phyloP scores from a whole-genome alignment of 2,329 filamentous ascomycete genomes.

The Aspergillus ochraceoroseus region DNA sequence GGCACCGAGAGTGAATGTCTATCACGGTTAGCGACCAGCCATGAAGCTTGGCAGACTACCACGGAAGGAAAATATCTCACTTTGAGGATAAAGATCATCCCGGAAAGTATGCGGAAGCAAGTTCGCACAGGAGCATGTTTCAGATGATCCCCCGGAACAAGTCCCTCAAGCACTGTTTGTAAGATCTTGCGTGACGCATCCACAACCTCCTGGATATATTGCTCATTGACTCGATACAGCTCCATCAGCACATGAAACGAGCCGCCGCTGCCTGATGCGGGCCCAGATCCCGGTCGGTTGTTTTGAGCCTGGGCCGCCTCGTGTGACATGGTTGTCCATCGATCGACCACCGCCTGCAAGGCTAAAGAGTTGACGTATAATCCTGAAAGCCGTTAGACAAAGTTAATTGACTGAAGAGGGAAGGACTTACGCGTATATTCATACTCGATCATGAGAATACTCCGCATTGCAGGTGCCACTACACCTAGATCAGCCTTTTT shows the following conservation, averaged over 20 bases:
- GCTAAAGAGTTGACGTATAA: conserved; percentile 91
- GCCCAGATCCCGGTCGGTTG: conserved; percentile 25
- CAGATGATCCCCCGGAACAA: conserved; percentile 55
- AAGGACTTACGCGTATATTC: conserved; percentile 71
- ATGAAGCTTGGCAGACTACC: neutral
- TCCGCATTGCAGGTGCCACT: conserved; percentile 57
- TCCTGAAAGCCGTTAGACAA: conserved; percentile 28
- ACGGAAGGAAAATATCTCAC: conserved; percentile 30
- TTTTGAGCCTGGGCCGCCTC: conserved; percentile 34
- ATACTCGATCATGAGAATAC: conserved; percentile 89
- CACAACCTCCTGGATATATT: conserved; percentile 59
- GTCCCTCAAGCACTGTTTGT: conserved; percentile 55
- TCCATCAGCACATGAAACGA: conserved; percentile 42
- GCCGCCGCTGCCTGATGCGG: conserved; percentile 29
- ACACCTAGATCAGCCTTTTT: conserved; percentile 21
- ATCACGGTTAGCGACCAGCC: conserved; percentile 8
- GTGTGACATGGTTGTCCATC: conserved; percentile 68
- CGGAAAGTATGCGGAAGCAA: conserved; percentile 60
- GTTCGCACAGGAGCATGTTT: conserved; percentile 60
- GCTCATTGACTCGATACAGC: conserved; percentile 54
- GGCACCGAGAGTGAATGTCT: conserved; percentile 60
- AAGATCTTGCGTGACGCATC: conserved; percentile 58
- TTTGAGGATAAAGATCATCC: conserved; percentile 62
- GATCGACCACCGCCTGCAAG: conserved; percentile 88
- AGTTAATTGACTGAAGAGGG: neutral